Base-by-base conservation (phyloP, 1,139 yeast species). In the Geotrichum candidum region DNA sequence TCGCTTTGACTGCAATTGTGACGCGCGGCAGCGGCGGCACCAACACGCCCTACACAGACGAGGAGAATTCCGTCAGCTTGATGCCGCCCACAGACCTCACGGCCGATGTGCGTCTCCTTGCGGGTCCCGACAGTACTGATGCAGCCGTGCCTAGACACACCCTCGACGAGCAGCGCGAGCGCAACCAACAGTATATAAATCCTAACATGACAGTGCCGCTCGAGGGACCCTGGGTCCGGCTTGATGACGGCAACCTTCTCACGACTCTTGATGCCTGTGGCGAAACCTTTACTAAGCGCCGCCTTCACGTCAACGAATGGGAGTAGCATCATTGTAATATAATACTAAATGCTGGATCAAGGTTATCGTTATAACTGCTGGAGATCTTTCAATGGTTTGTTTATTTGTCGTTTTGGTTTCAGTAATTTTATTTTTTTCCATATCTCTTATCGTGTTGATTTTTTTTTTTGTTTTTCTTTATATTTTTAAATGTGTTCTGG, bases 141-240 rank as follows among this genome's bases (percentile, higher is more conserved):
- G 33, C 33, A 9, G 33, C 33, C 33, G 33, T 5, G 48, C 22
- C 10, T n/a, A 41, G n/a, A 2, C 48, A 9, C 22, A 86, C 91
- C 0, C 76, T 87, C 50, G 92, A 87, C 69, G 92, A 87, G 69
- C 76, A 84, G 59, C 77, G 92, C 58, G 92, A 87, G 68, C 73
- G 80, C 51, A 80, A 85, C 66, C 89, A 84, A 65, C 83, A 83
- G 3, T 92, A 90, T 69, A 87, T 85, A 59, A 91, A 89, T 72
- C 96, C 96, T 2, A 83, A 83, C 68, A 75, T 90, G 66, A 78
- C 85, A 0, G 82, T 81, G 61, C 82, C 83, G 9, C 74, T 90
- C 56, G 96, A 90, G 66, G 95, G 96, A 0, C 96, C 97, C 0
- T 82, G 91, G 82, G 78, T 88, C 55, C 88, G 83, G 0, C 78